Evolutionary conservation across 345 rosid genomes (phyloP).

Genomic region (Capsella bursapastoris): DNA sequence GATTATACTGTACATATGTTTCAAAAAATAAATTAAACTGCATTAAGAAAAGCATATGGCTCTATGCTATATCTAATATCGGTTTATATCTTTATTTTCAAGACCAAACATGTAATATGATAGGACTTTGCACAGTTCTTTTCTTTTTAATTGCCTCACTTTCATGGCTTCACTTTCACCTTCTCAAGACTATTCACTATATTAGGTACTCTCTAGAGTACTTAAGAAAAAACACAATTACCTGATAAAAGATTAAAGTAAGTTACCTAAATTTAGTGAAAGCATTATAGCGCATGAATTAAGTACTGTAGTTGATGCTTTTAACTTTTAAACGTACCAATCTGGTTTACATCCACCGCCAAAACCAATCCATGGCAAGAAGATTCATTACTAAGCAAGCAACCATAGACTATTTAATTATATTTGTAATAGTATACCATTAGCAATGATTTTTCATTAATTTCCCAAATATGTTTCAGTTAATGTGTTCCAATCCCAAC

Average conservation of each 20-base stretch:
- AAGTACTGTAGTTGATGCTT: too few species aligned
- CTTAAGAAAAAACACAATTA: too few species aligned
- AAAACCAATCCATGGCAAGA: conserved; percentile 4
- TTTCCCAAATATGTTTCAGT: conserved; percentile 31
- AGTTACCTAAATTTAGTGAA: not conserved
- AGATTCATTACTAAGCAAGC: conserved; percentile 29
- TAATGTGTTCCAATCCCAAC: conserved; percentile 47
- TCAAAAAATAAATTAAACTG: not conserved
- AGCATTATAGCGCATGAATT: too few species aligned
- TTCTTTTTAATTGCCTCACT: too few species aligned
- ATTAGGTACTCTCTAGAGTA: not conserved
- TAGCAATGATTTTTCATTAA: conserved; percentile 2
- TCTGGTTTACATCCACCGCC: not conserved
- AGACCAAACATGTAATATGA: not conserved
- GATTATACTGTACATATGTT: not conserved
- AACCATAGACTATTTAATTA: conserved; percentile 23
- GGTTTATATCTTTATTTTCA: not conserved
- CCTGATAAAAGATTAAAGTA: not conserved
- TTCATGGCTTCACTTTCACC: not conserved
- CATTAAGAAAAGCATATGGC: not conserved
- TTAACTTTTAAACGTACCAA: too few species aligned
- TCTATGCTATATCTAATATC: not conserved
- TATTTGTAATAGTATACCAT: not conserved
- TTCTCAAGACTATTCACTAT: not conserved
- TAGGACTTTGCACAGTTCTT: not conserved